phyloP scores from a whole-genome alignment of 2,329 filamentous ascomycete genomes.

The Teratosphaeria pseudoeucalypti region DNA sequence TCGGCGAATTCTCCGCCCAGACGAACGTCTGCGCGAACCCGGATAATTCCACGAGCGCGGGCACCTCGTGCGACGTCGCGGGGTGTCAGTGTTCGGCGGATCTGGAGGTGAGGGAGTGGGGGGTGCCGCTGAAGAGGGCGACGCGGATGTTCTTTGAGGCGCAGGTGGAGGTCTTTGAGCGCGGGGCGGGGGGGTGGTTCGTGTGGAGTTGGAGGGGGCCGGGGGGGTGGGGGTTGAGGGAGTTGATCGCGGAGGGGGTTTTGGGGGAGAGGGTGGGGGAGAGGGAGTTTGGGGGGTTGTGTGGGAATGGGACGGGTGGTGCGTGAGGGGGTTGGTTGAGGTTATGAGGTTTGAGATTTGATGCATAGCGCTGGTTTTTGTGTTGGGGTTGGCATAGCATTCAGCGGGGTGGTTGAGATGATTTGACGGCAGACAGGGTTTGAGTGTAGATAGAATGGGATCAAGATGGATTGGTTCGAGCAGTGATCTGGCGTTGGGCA shows the following conservation, averaged over 20 bases:
- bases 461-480: not conserved
- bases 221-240: slow-evolving; percentile 33
- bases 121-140: slow-evolving; percentile 24
- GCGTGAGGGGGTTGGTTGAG: not conserved
- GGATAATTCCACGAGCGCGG: slow-evolving; percentile 26
- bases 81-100: slow-evolving; percentile 31
- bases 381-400: not conserved
- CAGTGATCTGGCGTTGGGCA: not conserved
- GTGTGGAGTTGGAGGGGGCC: slow-evolving; percentile 35
- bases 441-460: not conserved
- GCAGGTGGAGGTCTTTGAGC: slow-evolving; percentile 35
- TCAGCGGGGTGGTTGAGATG: not conserved
- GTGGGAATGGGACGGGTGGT: not conserved
- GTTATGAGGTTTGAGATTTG: not conserved
- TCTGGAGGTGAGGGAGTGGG: slow-evolving; percentile 26
- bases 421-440: not conserved
- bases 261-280: slow-evolving; percentile 29
- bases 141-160: slow-evolving; percentile 34
- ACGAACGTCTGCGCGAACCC: slow-evolving; percentile 36
- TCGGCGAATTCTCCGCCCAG: slow-evolving; percentile 36
- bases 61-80: slow-evolving; percentile 21
- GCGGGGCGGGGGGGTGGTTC: slow-evolving; percentile 31
- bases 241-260: slow-evolving; percentile 29
- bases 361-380: not conserved
- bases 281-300: slow-evolving; percentile 18